Conservation (phyloP, 2,329 filamentous ascomycete genomes). For the Pseudogymnoascus pannorum region DNA sequence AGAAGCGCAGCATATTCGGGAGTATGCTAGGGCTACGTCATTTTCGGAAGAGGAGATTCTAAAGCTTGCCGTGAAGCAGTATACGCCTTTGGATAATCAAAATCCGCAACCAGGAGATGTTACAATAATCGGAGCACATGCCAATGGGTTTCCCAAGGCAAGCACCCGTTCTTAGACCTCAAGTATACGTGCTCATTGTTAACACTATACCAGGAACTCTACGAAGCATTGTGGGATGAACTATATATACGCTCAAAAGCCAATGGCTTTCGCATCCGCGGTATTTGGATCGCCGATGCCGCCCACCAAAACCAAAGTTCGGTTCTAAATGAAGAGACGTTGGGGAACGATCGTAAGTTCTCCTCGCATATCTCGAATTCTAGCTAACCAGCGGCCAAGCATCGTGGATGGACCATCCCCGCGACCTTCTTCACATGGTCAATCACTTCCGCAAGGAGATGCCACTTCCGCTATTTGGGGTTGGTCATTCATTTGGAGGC, state of each 20-base stretch:
- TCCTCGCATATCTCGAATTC: not conserved
- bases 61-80: constrained; percentile 76
- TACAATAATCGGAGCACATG: constrained; percentile 80
- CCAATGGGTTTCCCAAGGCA: constrained; percentile 89
- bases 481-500: constrained; percentile 87
- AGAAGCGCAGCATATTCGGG: constrained; percentile 69
- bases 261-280: constrained; percentile 62
- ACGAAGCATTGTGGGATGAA: constrained; percentile 88
- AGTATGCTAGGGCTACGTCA: constrained; percentile 68
- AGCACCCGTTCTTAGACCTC: constrained; percentile 11
- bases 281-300: constrained; percentile 88
- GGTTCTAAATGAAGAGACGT: constrained; percentile 62
- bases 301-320: constrained; percentile 76
- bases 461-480: constrained; percentile 69
- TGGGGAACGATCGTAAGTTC: constrained; percentile 76
- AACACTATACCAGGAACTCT: constrained; percentile 59
- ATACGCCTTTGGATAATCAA: constrained; percentile 66
- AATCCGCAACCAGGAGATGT: constrained; percentile 65
- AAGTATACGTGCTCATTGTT: constrained; percentile 3
- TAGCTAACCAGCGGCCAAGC: constrained; percentile 40
- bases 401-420: constrained; percentile 76
- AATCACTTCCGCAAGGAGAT: constrained; percentile 75
- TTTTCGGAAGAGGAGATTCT: constrained; percentile 68
- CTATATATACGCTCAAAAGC: constrained; percentile 51
- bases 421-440: constrained; percentile 78